Base-by-base conservation (phyloP, 2,329 filamentous ascomycete species). In the Colletotrichum cuscutae region DNA sequence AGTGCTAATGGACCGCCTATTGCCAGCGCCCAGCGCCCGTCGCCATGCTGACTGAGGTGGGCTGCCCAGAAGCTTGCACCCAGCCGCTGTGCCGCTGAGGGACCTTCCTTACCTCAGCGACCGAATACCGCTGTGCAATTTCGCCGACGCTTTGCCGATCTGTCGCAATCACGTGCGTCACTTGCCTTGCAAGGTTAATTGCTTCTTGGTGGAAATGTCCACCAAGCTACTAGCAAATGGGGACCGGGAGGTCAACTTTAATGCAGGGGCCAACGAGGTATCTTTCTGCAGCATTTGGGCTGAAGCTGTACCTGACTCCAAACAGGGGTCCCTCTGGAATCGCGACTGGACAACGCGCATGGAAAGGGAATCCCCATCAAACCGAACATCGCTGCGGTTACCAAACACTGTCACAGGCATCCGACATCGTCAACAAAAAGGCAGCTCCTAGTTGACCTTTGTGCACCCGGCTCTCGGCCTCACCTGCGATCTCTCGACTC, bases 121-220 rank as follows among this genome's bases (percentile, higher is more conserved):
- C 26, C 22, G 9, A 52, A 30, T 35, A 37, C 56, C 62, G 46
- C 26, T 24, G 24, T 26, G 12, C 49, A 61, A 32, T 65, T 74
- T 74, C 68, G 61, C 74, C 72, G 74, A 68, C 24, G 35, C 64
- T 72, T 75, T 75, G 58, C 74, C 72, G 74, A 52, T 32, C 54
- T 42, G 35, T 28, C 37, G 22, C 62, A 65, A 71, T 75, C 73
- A 75, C 73, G 73, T 75, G 73, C 42, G 28, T 37, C 52, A 61
- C 46, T 19, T 54, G 58, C 53, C 59, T 52, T 13, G 65, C 32
- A 57, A 68, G 70, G 32, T 49, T 53, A 64, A 65, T 60, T 64
- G 53, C 32, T 53, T 53, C 37, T 56, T 13, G 35, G 61, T 70
- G 67, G 61, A 61, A 71, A 66, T 62, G 19, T 26, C 65, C 53